A percentile compares a stretch with the other conserved stretches of the same genome.
These are phyloP conservation scores for Stipa capillata DNA, from an alignment of 176 grass and related monocot species.

Conservation along the genomic window DNA sequence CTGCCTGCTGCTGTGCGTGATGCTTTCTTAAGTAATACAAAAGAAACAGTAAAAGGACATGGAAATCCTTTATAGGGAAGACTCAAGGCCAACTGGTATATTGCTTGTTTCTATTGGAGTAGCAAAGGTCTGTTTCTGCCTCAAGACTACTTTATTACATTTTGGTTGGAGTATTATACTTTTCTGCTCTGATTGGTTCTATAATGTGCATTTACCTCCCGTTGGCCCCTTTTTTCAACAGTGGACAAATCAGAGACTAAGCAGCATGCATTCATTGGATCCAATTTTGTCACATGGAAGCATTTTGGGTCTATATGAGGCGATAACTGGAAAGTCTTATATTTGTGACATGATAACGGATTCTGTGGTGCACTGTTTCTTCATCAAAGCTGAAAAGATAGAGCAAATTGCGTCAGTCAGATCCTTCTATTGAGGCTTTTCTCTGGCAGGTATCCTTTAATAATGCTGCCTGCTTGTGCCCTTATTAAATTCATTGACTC, in stretches of 20 bases:
- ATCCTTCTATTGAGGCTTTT: constrained; percentile 62
- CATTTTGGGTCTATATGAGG: constrained; percentile 82
- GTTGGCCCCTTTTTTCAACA: constrained; percentile 14
- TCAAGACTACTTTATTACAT: neutral
- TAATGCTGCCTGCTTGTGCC: neutral
- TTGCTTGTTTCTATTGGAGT: constrained; percentile 75
- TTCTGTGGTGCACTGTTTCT: constrained; percentile 76
- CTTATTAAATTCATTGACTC: neutral
- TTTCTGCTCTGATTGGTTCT: neutral
- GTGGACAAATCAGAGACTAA: constrained; percentile 68
- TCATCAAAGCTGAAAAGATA: constrained; percentile 80
- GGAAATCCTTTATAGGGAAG: constrained; percentile 58
- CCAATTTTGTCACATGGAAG: constrained; percentile 80
- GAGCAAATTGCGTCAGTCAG: constrained; percentile 45
- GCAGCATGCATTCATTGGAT: constrained; percentile 62
- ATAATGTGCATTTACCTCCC: neutral
- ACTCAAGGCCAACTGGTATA: constrained; percentile 66
- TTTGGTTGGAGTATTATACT: neutral
- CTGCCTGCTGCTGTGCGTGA: constrained; percentile 51
- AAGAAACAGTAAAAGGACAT: constrained; percentile 57
- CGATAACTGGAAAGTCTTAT: constrained; percentile 72
- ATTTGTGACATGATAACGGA: constrained; percentile 78
- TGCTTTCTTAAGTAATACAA: constrained; percentile 54
- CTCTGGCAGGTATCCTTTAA: constrained; percentile 72
- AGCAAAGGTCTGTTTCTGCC: constrained; percentile 56